Conservation (phyloP, 1,284 basidiomycete genomes). For the Veloboletus limbatus region DNA sequence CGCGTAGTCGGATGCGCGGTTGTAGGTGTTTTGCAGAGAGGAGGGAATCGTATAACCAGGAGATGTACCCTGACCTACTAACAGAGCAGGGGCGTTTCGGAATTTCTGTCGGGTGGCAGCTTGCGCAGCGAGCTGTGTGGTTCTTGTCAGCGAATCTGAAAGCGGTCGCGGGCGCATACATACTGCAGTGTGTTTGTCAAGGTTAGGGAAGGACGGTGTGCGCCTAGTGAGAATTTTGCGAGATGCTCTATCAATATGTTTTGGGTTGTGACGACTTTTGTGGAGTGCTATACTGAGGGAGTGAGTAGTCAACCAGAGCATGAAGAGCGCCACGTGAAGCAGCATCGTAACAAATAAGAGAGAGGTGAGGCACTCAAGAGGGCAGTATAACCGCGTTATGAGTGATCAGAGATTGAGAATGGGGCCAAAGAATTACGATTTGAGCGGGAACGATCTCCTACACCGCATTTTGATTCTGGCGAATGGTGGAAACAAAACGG, state of each 20-base stretch:
- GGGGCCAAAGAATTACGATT: slow-evolving; percentile 9
- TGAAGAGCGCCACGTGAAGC: slow-evolving; percentile 1
- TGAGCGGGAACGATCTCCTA: too few species aligned
- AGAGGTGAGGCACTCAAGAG: too few species aligned
- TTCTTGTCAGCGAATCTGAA: slow-evolving; percentile 2
- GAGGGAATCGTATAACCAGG: slow-evolving; percentile 15
- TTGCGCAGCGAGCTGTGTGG: slow-evolving; percentile 17
- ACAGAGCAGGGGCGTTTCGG: slow-evolving; percentile 16
- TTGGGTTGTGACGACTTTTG: too few species aligned
- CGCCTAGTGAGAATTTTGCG: background rate
- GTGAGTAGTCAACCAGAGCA: slow-evolving; percentile 10
- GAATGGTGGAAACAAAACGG: too few species aligned
- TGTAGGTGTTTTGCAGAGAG: slow-evolving; percentile 13
- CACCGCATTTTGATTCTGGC: slow-evolving; percentile 12
- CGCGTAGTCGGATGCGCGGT: slow-evolving; percentile 21
- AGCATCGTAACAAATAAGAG: slow-evolving; percentile 11
- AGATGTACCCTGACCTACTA: slow-evolving; percentile 10
- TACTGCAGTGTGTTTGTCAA: slow-evolving; percentile 13
- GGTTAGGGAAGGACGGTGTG: background rate
- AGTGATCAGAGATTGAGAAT: slow-evolving; percentile 7
- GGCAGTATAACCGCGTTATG: slow-evolving; percentile 1
- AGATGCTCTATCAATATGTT: background rate
- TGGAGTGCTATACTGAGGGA: slow-evolving; percentile 18
- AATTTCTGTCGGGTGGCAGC: slow-evolving; percentile 19
- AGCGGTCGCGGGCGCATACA: background rate